These are phyloP conservation scores for Plasmodium yoelii DNA, from an alignment of 169 alveolate species.

Conservation along the genomic window DNA sequence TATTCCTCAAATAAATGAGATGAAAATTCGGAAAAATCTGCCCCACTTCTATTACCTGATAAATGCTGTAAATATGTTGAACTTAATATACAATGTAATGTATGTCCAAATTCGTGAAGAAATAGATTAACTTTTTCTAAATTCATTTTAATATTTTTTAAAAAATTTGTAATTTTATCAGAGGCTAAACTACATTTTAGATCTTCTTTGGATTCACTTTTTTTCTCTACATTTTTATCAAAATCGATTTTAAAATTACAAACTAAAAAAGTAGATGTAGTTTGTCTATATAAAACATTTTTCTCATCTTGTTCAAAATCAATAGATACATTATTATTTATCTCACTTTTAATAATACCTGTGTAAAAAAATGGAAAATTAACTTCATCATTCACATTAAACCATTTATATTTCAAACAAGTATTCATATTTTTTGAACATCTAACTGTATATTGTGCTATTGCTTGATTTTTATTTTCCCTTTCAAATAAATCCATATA, in stretches of 20 bases:
- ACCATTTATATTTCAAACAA: conserved; percentile 66
- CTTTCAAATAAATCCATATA: conserved; percentile 86
- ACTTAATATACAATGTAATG: conserved; percentile 83
- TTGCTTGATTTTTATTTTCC: conserved; percentile 76
- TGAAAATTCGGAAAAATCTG: conserved; percentile 86
- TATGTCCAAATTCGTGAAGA: conserved; percentile 87
- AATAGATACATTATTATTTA: background rate
- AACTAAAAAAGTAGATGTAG: conserved; percentile 82
- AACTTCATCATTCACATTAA: conserved; percentile 7
- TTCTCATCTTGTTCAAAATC: background rate
- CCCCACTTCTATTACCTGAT: conserved; percentile 87
- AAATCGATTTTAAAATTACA: conserved; percentile 75
- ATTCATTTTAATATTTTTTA: conserved; percentile 71
- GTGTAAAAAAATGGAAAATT: conserved; percentile 44
- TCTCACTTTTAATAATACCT: conserved; percentile 33
- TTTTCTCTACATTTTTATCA: conserved; percentile 11
- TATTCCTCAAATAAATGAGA: conserved; percentile 85
- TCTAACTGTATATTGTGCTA: conserved; percentile 86
- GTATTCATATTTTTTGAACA: conserved; percentile 82
- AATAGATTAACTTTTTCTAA: conserved; percentile 74
- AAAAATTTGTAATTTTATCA: conserved; percentile 10
- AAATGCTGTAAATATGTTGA: conserved; percentile 84
- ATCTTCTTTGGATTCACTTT: background rate
- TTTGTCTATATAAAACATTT: conserved; percentile 48
- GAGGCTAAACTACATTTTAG: background rate